Base-by-base conservation (phyloP, 345 rosid species). In the Isatis tinctoria region DNA sequence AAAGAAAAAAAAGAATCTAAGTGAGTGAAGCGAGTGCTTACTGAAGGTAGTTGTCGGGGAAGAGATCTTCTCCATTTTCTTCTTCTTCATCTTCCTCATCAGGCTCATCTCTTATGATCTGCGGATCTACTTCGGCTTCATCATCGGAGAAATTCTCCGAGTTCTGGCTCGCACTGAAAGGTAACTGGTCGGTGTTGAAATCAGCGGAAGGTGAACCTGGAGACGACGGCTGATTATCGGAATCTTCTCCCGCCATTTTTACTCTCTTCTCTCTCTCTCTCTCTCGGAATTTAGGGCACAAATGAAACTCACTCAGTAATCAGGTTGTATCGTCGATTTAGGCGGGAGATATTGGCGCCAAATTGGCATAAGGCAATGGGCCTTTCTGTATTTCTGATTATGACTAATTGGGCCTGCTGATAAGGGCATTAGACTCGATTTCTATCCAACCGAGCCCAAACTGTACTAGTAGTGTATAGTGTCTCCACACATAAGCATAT, bases 1-100 rank as follows among this genome's bases (percentile, higher is more conserved):
- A 22, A 20, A 14, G 1, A 43, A 44, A 44, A 41, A 14, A n/a
- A 7, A 7, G 22, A 47, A 16, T 11, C 10, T 3, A 37, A 13
- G 8, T 20, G 17, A 59, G 18, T 37, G 30, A 35, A 18, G 5
- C 43, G 27, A 9, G 41, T 59, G 5, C 18, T 37, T 60, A 60
- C 65, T 60, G 18, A 10, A 92, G 2, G 82, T 73, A 92, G 62
- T 88, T 83, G 26, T 90, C 99, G 40, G 85, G 67, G 84, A 28
- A 92, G 4, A 95, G 96, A 76, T 95, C 99, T 79, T 95, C 99
- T 47, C 99, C 98, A 32, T 94, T 91, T 18, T 85, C 87, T 6
- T 68, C 81, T 11, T 79, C 93, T 3, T 86, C 85, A 3, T 85
- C 96, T 3, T 78, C 79, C 59, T 87, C 97, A 0, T 86, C 95